phyloP scores from a whole-genome alignment of 495 filamentous ascomycete species.

The Extremus antarcticus region DNA sequence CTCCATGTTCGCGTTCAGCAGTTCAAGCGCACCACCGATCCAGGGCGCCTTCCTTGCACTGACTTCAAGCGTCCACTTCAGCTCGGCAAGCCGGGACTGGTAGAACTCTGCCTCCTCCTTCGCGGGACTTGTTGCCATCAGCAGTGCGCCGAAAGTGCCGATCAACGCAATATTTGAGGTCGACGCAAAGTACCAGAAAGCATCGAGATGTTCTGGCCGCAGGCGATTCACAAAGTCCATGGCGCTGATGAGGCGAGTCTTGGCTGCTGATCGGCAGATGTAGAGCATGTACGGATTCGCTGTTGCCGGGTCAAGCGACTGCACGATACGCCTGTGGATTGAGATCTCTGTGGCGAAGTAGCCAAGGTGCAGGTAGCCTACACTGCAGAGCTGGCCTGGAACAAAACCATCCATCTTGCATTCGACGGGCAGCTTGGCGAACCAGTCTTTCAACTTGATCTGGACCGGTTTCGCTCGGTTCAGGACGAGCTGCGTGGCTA shows the following conservation, averaged over 20 bases:
- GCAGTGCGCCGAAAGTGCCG: constrained; percentile 66
- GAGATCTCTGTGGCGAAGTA: constrained; percentile 81
- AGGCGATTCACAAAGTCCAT: constrained; percentile 37
- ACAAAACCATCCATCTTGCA: constrained; percentile 52
- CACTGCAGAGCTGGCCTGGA: constrained; percentile 31
- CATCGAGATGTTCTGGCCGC: constrained; percentile 28
- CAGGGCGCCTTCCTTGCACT: constrained; percentile 71
- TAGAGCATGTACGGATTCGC: constrained; percentile 62
- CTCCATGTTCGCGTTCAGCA: constrained; percentile 44
- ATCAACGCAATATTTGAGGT: constrained; percentile 74
- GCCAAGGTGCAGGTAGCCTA: constrained; percentile 67
- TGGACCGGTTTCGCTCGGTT: constrained; percentile 72
- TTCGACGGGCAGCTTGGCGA: constrained; percentile 49
- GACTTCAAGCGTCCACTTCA: constrained; percentile 86
- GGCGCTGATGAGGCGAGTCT: constrained; percentile 51
- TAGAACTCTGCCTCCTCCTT: constrained; percentile 96
- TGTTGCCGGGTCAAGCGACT: constrained; percentile 46
- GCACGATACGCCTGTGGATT: constrained; percentile 70
- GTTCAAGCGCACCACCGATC: constrained; percentile 63
- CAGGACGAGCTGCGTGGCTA: constrained; percentile 47
- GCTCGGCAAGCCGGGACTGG: constrained; percentile 70
- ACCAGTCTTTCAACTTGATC: constrained; percentile 75
- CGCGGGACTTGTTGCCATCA: constrained; percentile 77
- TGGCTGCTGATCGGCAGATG: constrained; percentile 87
- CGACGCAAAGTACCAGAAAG: constrained; percentile 60